Base-by-base conservation (phyloP, 805 yeast species). In the Isabelozyma gotoi region DNA sequence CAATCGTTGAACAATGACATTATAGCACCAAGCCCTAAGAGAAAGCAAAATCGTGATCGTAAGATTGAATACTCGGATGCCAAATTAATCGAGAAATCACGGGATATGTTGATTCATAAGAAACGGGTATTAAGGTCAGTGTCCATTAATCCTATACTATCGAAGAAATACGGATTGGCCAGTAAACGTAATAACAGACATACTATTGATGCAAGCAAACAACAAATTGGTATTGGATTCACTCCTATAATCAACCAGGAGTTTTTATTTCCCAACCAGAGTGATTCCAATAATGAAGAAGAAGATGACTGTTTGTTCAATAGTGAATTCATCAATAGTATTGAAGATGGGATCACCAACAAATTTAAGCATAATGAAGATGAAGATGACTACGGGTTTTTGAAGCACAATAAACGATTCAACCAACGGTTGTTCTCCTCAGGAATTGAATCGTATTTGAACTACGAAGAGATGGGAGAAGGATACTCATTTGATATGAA, bases 31-130 rank as follows among this genome's bases (percentile, higher is more conserved):
- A 24, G 29, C 10, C 42, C 54, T 48, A 35, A 35, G n/a, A 35
- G 39, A 44, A 35, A 35, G 20, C 34, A n/a, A 32, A 10, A n/a
- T 11, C 17, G 34, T 4, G 34, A 15, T 15, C 34, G 34, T 32
- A 36, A 36, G 24, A 60, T 66, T 8, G 81, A 77, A 52, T 77
- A 78, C 52, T 76, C 80, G 2, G 84, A 78, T 58, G 78, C 77
- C 38, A 68, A 74, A 44, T 68, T 78, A 49, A 78, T 78, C 19
- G 69, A 71, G 49, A 69, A 62, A 47, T 79, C 81, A 19, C 68
- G 68, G 48, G 72, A 73, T 45, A 66, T 70, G 51, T 57, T 79
- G 36, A 68, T 71, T 32, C 65, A 69, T 47, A 69, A 69, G 52
- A 72, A 71, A 44, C 52, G 76, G 19, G 74, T 72, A 5, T 60